Evolutionary conservation across 352 stramenopile genomes (phyloP), one percentile per base, ranked within the genome.

Genomic region (Globisporangium emineosum): DNA sequence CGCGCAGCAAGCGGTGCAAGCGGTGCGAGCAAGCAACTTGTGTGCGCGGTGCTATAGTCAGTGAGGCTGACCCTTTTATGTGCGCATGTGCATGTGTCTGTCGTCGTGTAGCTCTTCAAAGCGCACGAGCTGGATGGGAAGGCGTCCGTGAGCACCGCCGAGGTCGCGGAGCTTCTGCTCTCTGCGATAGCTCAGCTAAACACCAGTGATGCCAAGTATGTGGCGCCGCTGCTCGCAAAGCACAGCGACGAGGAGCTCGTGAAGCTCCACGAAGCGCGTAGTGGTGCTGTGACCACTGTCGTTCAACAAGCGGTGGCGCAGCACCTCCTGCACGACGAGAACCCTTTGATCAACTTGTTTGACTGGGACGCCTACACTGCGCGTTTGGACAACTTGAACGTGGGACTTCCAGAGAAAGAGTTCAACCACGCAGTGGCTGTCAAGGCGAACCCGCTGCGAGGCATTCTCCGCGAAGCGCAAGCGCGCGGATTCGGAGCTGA

Each of bases 371-470:
- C 79, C 47, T 89, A 86, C 69, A 75, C 75, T 60, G 64, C 66
- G 17, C 85, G 85, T 1, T 70, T 93, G 6, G 67, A 69, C 10
- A 91, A 90, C 58, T 63, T 93, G 32, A 71, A 57, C 43, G 51
- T 27, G 0, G 79, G 76, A 2, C 87, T 93, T 23, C 79, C 79
- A 0, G 81, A 91, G 68, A 69, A 70, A 42, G 73, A 77, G 60
- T 91, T 93, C 58, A 90, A 75, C 58, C 86, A 95, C 57, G 85
- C 84, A 21, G 57, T 95, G 23, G 86, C 86, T 0, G 80, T 95
- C 32, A 95, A 95, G 62, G 73, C 81, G n/a, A 95, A 95, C 43
- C 84, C 86, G 5, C 79, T 88, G 43, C 81, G 81, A 10, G 80
- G 83, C 2, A 58, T 93, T 29, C 62, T 95, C 47, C 73, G 78